These are phyloP conservation scores for Tetrastigma voinierianum DNA, from an alignment of 164 flowering plant genomes.

Conservation along the genomic window DNA sequence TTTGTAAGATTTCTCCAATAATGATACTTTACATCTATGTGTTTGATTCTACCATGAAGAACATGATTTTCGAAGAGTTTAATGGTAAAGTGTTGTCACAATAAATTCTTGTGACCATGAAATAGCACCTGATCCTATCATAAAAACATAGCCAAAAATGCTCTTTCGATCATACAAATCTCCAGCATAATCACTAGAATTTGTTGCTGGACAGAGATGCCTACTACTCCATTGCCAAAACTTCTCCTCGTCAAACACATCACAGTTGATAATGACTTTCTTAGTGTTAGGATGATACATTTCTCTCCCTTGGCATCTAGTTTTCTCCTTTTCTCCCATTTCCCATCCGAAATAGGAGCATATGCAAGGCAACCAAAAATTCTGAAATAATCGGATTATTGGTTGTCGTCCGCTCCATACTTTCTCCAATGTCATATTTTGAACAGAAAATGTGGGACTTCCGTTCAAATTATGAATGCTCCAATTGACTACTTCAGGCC, in stretches of 20 bases:
- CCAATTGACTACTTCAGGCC: not conserved
- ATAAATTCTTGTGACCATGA: no score
- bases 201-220: no score
- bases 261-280: not conserved
- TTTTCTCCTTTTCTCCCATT: not conserved
- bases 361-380: constrained; percentile 1
- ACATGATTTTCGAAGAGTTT: no score
- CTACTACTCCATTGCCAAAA: not conserved
- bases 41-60: no score
- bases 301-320: not conserved
- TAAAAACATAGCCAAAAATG: no score
- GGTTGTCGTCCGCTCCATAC: constrained; percentile 7
- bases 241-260: not conserved
- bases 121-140: no score
- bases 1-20: no score
- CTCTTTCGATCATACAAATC: no score
- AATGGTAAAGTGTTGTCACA: no score
- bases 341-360: constrained; percentile 2
- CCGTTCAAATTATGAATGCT: not conserved
- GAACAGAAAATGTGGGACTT: not conserved
- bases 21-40: no score
- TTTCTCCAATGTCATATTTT: not conserved
- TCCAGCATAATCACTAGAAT: no score
- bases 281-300: not conserved
- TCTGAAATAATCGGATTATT: not conserved